Conservation (phyloP, 257 asterid genomes). For the Cinchona pubescens region DNA sequence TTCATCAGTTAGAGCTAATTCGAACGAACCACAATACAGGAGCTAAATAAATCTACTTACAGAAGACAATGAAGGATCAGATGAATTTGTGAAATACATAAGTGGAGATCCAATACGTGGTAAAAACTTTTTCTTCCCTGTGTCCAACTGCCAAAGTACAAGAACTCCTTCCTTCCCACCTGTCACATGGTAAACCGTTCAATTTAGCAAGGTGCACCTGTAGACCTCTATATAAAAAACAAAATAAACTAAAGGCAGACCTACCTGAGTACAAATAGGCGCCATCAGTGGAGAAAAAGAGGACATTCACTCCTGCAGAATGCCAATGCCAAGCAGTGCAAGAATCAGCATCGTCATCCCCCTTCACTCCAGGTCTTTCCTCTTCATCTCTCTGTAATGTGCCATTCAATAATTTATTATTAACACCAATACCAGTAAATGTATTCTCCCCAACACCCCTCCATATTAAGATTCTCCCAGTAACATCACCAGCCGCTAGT, state of each 20-base stretch:
- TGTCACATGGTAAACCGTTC: constrained; percentile 25
- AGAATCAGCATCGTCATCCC: constrained; percentile 71
- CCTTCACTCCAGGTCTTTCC: constrained; percentile 82
- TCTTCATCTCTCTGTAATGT: constrained; percentile 37
- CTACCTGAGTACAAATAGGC: constrained; percentile 90
- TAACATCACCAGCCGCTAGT: constrained; percentile 92
- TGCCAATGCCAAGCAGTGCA: constrained; percentile 99
- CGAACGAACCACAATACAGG: constrained; percentile 9
- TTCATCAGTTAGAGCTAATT: constrained; percentile 30
- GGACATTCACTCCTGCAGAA: constrained; percentile 71
- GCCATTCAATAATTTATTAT: constrained; percentile 32
- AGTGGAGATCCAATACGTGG: constrained; percentile 92
- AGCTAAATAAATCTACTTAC: constrained; percentile 43
- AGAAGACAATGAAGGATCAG: constrained; percentile 77
- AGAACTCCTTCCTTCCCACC: constrained; percentile 98
- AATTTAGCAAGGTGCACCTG: neutral
- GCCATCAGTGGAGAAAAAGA: constrained; percentile 92
- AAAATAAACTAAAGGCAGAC: constrained; percentile 7
- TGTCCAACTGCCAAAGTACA: constrained; percentile 94
- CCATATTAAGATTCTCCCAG: constrained; percentile 93
- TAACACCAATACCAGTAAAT: constrained; percentile 26
- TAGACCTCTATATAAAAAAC: neutral
- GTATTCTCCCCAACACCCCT: constrained; percentile 69
- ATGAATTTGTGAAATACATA: constrained; percentile 57
- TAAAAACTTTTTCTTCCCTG: constrained; percentile 79